A percentile compares a stretch with the other conserved stretches of the same genome.
Conservation (phyloP, 192 early-diverging fungal species). For the Backusella parvicylindrica region DNA sequence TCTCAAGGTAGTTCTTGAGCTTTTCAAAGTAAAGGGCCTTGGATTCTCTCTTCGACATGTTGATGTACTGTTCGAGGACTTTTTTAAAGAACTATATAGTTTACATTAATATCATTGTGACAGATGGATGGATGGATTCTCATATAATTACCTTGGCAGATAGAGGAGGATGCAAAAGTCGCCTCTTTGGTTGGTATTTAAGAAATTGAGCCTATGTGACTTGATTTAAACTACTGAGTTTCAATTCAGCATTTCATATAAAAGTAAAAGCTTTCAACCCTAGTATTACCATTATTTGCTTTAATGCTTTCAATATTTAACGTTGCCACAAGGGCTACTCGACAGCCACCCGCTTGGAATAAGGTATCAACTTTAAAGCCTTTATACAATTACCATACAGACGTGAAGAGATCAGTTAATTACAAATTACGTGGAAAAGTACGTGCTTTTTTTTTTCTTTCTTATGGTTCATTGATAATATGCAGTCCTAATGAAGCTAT, state of each 20-base stretch:
- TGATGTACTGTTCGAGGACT: constrained; percentile 65
- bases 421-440: constrained; percentile 34
- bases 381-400: background rate
- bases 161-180: constrained; percentile 1
- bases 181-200: background rate
- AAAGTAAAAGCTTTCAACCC: background rate
- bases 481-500: background rate
- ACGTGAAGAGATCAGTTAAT: constrained; percentile 13
- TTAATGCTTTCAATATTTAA: background rate
- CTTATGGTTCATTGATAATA: background rate
- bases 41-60: constrained; percentile 98
- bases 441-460: background rate
- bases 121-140: constrained; percentile 18
- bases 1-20: constrained; percentile 84
- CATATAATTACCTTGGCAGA: constrained; percentile 5
- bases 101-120: background rate
- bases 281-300: background rate
- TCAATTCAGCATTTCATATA: background rate
- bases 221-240: background rate
- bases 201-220: background rate
- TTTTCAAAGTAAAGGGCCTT: constrained; percentile 96
- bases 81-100: constrained; percentile 26
- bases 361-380: background rate
- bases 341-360: background rate
- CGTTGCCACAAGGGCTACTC: background rate